Conservation (phyloP, 2,329 filamentous ascomycete genomes). For the Penicillium psychrosexuale region DNA sequence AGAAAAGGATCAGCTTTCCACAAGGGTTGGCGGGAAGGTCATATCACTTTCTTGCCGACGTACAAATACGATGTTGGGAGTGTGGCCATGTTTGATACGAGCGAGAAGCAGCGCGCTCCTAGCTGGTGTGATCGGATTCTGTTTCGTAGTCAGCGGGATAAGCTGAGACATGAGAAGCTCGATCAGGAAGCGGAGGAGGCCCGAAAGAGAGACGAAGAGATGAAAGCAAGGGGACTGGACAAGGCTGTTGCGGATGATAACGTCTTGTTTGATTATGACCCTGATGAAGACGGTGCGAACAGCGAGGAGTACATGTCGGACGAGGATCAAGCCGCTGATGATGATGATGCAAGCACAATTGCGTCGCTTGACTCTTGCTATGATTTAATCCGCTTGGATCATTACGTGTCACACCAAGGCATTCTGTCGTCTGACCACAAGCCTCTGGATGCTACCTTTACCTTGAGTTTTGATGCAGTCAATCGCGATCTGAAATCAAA, state of each 20-base stretch:
- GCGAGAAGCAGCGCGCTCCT: slow-evolving; percentile 86
- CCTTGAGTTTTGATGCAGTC: slow-evolving; percentile 79
- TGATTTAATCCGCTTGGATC: slow-evolving; percentile 55
- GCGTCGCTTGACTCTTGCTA: slow-evolving; percentile 33
- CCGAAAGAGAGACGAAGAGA: slow-evolving; percentile 73
- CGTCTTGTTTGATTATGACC: slow-evolving; percentile 87
- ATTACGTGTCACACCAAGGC: slow-evolving; percentile 84
- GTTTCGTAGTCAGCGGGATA: slow-evolving; percentile 73
- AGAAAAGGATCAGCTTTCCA: slow-evolving; percentile 75
- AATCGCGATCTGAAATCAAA: slow-evolving; percentile 79
- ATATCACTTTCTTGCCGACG: slow-evolving; percentile 83
- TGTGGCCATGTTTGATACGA: slow-evolving; percentile 86
- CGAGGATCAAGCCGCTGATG: slow-evolving; percentile 44
- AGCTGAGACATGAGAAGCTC: slow-evolving; percentile 62
- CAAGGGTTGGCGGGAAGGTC: slow-evolving; percentile 87
- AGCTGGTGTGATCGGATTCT: slow-evolving; percentile 97
- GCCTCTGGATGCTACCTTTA: slow-evolving; percentile 79
- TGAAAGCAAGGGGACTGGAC: slow-evolving; percentile 75
- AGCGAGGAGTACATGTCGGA: slow-evolving; percentile 60
- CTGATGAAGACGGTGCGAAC: slow-evolving; percentile 67
- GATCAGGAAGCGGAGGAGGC: slow-evolving; percentile 63
- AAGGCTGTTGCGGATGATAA: slow-evolving; percentile 72
- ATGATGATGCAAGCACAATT: slow-evolving; percentile 29
- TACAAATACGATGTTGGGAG: slow-evolving; percentile 99
- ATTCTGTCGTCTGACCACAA: slow-evolving; percentile 95